Conservation (phyloP, 2,329 filamentous ascomycete species). For the Exophiala viscosa region DNA sequence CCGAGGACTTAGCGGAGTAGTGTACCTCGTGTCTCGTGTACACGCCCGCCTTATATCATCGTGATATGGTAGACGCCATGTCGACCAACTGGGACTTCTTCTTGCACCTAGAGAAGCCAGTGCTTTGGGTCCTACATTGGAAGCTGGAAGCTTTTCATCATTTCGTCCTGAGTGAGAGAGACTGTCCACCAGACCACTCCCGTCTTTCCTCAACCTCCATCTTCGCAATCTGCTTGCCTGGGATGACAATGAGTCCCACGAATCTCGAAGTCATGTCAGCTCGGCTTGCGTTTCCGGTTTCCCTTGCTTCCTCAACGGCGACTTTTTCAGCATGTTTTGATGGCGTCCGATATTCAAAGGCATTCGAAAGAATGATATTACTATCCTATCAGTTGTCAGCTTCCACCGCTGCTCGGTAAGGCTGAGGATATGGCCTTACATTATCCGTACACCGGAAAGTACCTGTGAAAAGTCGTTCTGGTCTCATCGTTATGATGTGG, state of each 20-base stretch:
- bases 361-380: slow-evolving; percentile 80
- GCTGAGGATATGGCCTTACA: slow-evolving; percentile 47
- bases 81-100: not conserved
- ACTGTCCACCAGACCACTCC: slow-evolving; percentile 15
- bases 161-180: slow-evolving; percentile 21
- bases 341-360: slow-evolving; percentile 85
- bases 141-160: slow-evolving; percentile 6
- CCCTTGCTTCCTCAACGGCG: slow-evolving; percentile 35
- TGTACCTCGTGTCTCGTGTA: not conserved
- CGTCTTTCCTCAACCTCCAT: slow-evolving; percentile 75
- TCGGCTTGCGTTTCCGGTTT: slow-evolving; percentile 46
- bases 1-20: no score
- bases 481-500: not conserved
- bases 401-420: not conserved
- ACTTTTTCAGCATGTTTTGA: slow-evolving; percentile 48
- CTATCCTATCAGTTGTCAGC: slow-evolving; percentile 58
- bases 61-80: no score
- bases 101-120: not conserved
- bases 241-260: slow-evolving; percentile 84
- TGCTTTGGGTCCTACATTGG: not conserved
- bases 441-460: slow-evolving; percentile 93
- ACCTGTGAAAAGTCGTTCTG: slow-evolving; percentile 80
- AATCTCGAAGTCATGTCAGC: slow-evolving; percentile 79
- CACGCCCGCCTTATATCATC: not conserved
- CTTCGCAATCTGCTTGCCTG: slow-evolving; percentile 77